phyloP scores from a whole-genome alignment of 2,329 filamentous ascomycete genomes.

The Diplocarpon mali region DNA sequence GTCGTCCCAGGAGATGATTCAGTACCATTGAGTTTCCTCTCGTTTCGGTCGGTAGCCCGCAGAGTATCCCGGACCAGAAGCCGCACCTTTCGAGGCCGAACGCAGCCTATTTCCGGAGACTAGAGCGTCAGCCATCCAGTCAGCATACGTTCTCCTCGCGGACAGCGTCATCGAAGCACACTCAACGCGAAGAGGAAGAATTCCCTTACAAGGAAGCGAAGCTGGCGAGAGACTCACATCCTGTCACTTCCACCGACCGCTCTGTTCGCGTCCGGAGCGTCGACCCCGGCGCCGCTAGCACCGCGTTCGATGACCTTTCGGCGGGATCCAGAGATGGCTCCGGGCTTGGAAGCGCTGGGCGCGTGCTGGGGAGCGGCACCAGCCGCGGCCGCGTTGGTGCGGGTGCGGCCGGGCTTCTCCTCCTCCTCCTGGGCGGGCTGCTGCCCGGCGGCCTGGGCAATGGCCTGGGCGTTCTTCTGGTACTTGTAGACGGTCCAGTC shows the following conservation, averaged over 20 bases:
- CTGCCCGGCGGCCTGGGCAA: constrained; percentile 67
- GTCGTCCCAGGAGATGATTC: constrained; percentile 23
- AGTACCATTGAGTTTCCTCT: constrained; percentile 34
- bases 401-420: constrained; percentile 62
- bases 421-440: constrained; percentile 59
- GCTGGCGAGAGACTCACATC: constrained; percentile 75
- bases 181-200: constrained; percentile 74
- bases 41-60: constrained; percentile 40
- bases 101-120: constrained; percentile 79
- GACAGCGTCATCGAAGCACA: constrained; percentile 65
- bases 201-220: constrained; percentile 67
- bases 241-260: constrained; percentile 73
- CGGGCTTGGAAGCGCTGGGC: constrained; percentile 55
- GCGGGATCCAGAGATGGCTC: constrained; percentile 63
- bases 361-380: constrained; percentile 40
- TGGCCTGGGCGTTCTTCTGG: constrained; percentile 97
- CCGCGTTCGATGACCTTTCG: constrained; percentile 74
- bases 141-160: constrained; percentile 59
- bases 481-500: constrained; percentile 99
- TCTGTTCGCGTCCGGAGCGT: constrained; percentile 63
- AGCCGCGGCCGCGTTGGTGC: constrained; percentile 53
- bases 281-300: constrained; percentile 40
- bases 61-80: constrained; percentile 33
- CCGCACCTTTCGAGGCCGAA: constrained; percentile 66
- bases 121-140: constrained; percentile 71